Evolutionary conservation across 768 basidiomycete genomes (phyloP).

Genomic region (Daedaleopsis nitida): DNA sequence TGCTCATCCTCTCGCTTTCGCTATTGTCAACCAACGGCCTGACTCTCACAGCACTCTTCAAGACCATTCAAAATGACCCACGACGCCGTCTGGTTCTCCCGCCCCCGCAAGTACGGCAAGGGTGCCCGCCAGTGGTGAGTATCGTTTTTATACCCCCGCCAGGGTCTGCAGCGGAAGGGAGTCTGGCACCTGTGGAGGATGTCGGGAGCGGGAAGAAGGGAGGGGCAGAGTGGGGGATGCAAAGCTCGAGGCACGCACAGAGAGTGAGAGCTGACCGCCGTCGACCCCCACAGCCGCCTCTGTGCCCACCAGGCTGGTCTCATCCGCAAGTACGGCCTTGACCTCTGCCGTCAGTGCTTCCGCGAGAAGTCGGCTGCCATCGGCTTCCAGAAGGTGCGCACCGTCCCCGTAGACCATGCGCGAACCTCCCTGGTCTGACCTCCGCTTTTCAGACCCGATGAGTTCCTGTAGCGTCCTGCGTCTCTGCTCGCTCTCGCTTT

Average conservation of each 20-base stretch:
- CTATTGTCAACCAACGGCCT: neutral
- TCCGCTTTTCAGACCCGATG: constrained; percentile 24
- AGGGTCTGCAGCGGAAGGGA: neutral
- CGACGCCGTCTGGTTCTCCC: constrained; percentile 98
- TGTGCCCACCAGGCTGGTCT: constrained; percentile 98
- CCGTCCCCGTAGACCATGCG: neutral
- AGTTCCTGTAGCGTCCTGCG: constrained; percentile 10
- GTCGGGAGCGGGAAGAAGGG: neutral
- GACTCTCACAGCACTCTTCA: constrained; percentile 19
- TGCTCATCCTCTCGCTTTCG: neutral
- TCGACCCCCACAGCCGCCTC: constrained; percentile 65
- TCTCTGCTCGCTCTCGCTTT: constrained; percentile 9
- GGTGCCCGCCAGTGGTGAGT: constrained; percentile 92
- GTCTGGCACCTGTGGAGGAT: neutral
- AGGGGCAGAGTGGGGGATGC: neutral
- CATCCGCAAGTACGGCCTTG: constrained; percentile 95
- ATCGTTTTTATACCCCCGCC: no score
- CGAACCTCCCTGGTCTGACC: neutral
- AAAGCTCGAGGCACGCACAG: neutral
- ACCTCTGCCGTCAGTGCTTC: constrained; percentile 98
- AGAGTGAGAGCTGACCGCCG: constrained; percentile 16
- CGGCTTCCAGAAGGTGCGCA: constrained; percentile 86
- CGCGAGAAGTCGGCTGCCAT: constrained; percentile 93
- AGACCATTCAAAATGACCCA: constrained; percentile 77
- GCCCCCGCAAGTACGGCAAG: constrained; percentile 93